Percentiles rank a stretch among this genome's conserved stretches.
phyloP scores from a whole-genome alignment of 2,329 filamentous ascomycete species.

The Colletotrichum lindemuthianum region DNA sequence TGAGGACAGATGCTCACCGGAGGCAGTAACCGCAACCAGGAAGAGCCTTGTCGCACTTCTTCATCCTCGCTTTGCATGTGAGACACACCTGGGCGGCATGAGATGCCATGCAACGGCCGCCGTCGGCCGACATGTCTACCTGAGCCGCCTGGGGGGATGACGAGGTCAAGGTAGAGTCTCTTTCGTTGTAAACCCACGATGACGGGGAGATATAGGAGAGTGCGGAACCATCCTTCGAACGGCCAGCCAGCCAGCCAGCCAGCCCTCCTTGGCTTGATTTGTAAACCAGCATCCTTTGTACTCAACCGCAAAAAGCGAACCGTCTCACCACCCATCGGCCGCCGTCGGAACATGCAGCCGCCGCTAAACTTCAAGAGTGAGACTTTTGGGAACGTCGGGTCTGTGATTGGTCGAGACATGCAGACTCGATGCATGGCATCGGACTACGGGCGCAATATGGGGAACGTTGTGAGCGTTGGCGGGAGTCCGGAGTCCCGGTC shows the following conservation, averaged over 20 bases:
- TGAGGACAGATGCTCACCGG: background rate
- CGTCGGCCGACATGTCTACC: background rate
- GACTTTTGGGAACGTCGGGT: background rate
- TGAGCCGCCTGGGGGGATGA: background rate
- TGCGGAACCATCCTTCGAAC: too few relatives aligned
- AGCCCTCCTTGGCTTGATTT: slow-evolving; percentile 1
- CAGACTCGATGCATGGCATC: background rate
- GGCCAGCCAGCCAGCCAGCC: too few relatives aligned
- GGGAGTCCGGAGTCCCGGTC: too few relatives aligned
- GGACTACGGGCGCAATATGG: background rate
- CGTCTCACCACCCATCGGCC: background rate
- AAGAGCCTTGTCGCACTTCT: slow-evolving; percentile 32
- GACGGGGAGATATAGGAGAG: background rate
- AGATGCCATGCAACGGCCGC: background rate
- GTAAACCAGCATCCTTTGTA: slow-evolving; percentile 7
- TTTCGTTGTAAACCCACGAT: background rate
- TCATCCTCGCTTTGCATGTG: slow-evolving; percentile 34
- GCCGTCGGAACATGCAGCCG: slow-evolving; percentile 14
- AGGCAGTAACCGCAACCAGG: slow-evolving; percentile 31
- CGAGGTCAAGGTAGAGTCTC: too few relatives aligned
- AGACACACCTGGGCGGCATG: slow-evolving; percentile 24
- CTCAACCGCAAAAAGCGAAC: too few relatives aligned
- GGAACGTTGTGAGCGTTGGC: too few relatives aligned
- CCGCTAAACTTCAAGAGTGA: background rate
- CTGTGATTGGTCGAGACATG: background rate